Conservation (phyloP, 192 early-diverging fungal genomes). For the Coemansia sp. region DNA sequence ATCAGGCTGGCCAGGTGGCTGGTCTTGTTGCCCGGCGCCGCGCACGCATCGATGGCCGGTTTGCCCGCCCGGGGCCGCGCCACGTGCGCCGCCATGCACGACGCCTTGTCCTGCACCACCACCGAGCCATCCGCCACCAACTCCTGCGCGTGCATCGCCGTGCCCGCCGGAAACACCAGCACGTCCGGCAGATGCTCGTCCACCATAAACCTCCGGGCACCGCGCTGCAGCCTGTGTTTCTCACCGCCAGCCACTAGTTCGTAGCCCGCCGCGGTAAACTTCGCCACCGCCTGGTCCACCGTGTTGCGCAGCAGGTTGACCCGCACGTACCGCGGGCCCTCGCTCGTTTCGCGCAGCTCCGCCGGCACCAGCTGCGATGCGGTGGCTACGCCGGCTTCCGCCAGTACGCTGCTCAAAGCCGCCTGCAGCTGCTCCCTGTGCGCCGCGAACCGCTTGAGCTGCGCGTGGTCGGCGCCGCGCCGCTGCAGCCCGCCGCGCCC, state of each 20-base stretch:
- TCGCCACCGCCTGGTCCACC: conserved; percentile 64
- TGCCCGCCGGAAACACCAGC: conserved; percentile 80
- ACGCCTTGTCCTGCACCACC: conserved; percentile 94
- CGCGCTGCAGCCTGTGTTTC: conserved; percentile 9
- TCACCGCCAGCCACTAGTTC: conserved; percentile 31
- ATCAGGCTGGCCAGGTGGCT: conserved; percentile 88
- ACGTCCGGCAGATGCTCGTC: conserved; percentile 82
- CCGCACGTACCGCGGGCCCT: conserved; percentile 79
- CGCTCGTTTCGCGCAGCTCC: conserved; percentile 49
- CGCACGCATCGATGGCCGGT: conserved; percentile 87
- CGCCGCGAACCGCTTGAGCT: conserved; percentile 64
- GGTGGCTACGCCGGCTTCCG: conserved; percentile 59
- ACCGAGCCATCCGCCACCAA: conserved; percentile 72
- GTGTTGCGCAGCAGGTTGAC: conserved; percentile 81
- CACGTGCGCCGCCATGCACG: conserved; percentile 90
- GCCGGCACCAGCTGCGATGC: conserved; percentile 73
- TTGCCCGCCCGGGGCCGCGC: conserved; percentile 57
- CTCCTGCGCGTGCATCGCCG: conserved; percentile 84
- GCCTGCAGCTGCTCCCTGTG: conserved; percentile 68
- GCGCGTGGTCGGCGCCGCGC: conserved; percentile 53
- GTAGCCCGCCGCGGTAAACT: conserved; percentile 61
- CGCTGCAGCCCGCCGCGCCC: conserved; percentile 67
- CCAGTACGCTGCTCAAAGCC: conserved; percentile 77
- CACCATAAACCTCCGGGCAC: conserved; percentile 25
- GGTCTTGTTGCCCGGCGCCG: conserved; percentile 98